These are phyloP conservation scores for Phellopilus nigrolimitatus DNA, from an alignment of 1,284 basidiomycete genomes.

Conservation along the genomic window DNA sequence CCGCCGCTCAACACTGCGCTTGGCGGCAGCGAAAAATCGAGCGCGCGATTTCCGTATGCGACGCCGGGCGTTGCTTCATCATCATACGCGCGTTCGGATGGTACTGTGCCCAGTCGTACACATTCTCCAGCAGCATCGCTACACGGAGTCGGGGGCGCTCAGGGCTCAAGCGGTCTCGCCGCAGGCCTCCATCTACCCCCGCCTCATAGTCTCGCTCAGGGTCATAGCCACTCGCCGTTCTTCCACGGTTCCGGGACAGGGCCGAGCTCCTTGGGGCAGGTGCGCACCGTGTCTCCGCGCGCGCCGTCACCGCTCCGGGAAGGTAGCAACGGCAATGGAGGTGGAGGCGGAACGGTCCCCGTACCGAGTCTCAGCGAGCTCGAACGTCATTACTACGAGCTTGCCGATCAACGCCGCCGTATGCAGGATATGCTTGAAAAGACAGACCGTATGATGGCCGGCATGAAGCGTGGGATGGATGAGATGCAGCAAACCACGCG, in stretches of 20 bases:
- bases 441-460: slow-evolving; percentile 67
- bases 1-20: slow-evolving; percentile 52
- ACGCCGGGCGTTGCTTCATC: slow-evolving; percentile 30
- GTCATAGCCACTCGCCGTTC: slow-evolving; percentile 28
- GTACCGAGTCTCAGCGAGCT: slow-evolving; percentile 57
- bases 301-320: slow-evolving; percentile 25
- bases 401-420: slow-evolving; percentile 53
- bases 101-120: slow-evolving; percentile 59
- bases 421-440: slow-evolving; percentile 67
- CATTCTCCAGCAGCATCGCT: slow-evolving; percentile 51
- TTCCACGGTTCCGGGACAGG: slow-evolving; percentile 8
- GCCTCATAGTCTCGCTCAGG: slow-evolving; percentile 32
- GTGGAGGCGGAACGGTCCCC: slow-evolving; percentile 27
- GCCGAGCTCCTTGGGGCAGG: not conserved
- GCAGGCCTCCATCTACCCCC: slow-evolving; percentile 35
- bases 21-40: slow-evolving; percentile 27
- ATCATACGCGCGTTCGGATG: slow-evolving; percentile 55
- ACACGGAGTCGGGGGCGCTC: slow-evolving; percentile 31
- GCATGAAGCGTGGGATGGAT: slow-evolving; percentile 66
- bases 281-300: slow-evolving; percentile 26
- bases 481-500: slow-evolving; percentile 46
- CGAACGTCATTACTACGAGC: slow-evolving; percentile 61
- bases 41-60: slow-evolving; percentile 27
- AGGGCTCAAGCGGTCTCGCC: slow-evolving; percentile 18
- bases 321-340: slow-evolving; percentile 30